Base-by-base conservation (phyloP, 139 green algal genomes). In the Closterium sp. region DNA sequence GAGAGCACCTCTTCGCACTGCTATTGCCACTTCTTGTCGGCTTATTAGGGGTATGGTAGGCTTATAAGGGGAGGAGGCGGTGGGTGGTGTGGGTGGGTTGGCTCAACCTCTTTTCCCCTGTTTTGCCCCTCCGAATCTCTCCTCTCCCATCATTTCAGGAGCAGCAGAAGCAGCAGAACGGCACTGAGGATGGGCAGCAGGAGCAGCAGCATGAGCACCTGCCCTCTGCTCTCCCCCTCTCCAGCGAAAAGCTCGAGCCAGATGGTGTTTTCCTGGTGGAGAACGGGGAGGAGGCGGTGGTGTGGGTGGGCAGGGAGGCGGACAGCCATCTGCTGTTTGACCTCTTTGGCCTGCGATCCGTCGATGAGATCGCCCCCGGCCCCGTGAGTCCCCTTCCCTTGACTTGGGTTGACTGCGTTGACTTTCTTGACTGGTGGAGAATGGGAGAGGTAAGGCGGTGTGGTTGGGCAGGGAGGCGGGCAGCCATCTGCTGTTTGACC, bases 211-310 rank as follows among this genome's bases (percentile, higher is more conserved):
- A 28, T 28, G 50, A 92, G 62, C 32, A 29, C 32, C 42, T 95
- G 45, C 93, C 93, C 9, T 31, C 93, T 2, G n/a, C 86, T 9
- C n/a, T 95, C 32, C 32, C 85, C 28, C 93, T 95, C 34, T 94
- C 91, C 9, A 94, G 92, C 32, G 95, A 97, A 27, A 96, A 96
- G 31, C 92, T 99, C 86, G 93, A 96, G 31, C 93, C 95, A 21
- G 87, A 92, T 0, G 97, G 98, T 5, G 95, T 96, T 5, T 99
- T 98, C 95, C 93, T 99, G 24, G 85, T 99, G 70, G 97, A 99
- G 95, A 98, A 97, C 87, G 97, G 98, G 34, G 95, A 97, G 50
- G 86, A 98, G 42, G 95, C 98, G 34, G 90, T 98, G 34, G 92
- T 99, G 88, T 99, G 97, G 97, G 84, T 99, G 27, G 98, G 98